phyloP scores from a whole-genome alignment of 768 basidiomycete genomes.

The Hypholoma fasciculare region DNA sequence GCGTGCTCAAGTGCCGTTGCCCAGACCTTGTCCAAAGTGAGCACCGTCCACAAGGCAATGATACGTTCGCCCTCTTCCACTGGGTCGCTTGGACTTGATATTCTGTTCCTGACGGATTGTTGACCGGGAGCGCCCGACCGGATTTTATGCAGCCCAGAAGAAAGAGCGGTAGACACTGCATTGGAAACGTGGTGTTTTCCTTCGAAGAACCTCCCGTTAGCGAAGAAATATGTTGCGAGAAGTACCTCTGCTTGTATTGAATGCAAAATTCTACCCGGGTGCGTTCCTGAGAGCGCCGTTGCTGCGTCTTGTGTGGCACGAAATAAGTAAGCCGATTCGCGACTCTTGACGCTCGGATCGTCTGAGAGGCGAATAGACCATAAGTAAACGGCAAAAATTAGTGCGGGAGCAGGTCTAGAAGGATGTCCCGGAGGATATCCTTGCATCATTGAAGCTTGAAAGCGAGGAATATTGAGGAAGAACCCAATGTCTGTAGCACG shows the following conservation, averaged over 20 bases:
- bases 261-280: slow-evolving; percentile 44
- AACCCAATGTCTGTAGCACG: slow-evolving; percentile 54
- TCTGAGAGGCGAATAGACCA: slow-evolving; percentile 34
- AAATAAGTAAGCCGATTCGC: slow-evolving; percentile 38
- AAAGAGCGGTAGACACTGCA: slow-evolving; percentile 33
- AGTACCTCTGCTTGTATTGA: slow-evolving; percentile 56
- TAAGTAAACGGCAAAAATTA: slow-evolving; percentile 39
- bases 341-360: slow-evolving; percentile 23
- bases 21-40: slow-evolving; percentile 38
- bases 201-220: slow-evolving; percentile 47
- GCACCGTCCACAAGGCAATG: slow-evolving; percentile 35
- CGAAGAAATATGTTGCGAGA: slow-evolving; percentile 55
- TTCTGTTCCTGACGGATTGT: slow-evolving; percentile 4
- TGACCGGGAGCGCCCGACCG: slow-evolving; percentile 15
- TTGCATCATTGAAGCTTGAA: slow-evolving; percentile 37
- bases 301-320: slow-evolving; percentile 41
- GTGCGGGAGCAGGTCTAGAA: slow-evolving; percentile 36
- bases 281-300: slow-evolving; percentile 34
- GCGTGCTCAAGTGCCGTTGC: slow-evolving; percentile 41
- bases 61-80: slow-evolving; percentile 39
- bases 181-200: slow-evolving; percentile 41
- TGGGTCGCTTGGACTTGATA: slow-evolving; percentile 25
- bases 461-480: slow-evolving; percentile 52
- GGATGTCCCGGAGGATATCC: slow-evolving; percentile 30
- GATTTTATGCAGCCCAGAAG: slow-evolving; percentile 39